A percentile compares a stretch with the other conserved stretches of the same genome.
Evolutionary conservation across 225 moss, liverwort and hornwort species (phyloP).

Genomic region (Physcomitrium patens): DNA sequence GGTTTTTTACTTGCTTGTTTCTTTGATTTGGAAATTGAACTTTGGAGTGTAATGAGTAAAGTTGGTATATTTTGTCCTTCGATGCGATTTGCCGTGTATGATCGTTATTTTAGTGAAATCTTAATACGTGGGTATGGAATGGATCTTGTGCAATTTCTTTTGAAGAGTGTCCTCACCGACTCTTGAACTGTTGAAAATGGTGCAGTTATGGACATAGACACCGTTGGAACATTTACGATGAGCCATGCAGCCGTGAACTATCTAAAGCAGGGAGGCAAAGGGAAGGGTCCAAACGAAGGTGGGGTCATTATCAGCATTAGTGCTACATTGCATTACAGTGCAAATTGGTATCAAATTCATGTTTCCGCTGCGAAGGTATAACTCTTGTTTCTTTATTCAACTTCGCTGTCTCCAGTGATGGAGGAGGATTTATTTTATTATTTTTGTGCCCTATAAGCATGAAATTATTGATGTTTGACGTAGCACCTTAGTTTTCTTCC

Average conservation of each 20-base stretch:
- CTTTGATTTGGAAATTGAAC: neutral
- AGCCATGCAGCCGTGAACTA: constrained; percentile 79
- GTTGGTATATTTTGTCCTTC: too few species aligned
- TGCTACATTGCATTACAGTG: constrained; percentile 81
- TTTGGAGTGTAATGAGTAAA: too few species aligned
- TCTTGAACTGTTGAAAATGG: constrained; percentile 12
- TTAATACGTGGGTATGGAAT: too few species aligned
- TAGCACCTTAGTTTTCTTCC: too few species aligned
- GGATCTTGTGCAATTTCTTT: too few species aligned
- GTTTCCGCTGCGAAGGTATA: constrained; percentile 88
- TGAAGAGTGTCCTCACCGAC: neutral
- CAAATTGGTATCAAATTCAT: constrained; percentile 89
- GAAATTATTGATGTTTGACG: too few species aligned
- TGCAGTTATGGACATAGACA: constrained; percentile 93
- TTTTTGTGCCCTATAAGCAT: too few species aligned
- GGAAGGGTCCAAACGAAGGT: constrained; percentile 63
- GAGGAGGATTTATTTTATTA: neutral
- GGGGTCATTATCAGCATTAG: constrained; percentile 89
- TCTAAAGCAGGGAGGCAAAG: constrained; percentile 81
- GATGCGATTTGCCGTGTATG: too few species aligned
- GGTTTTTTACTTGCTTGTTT: neutral
- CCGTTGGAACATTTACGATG: constrained; percentile 93
- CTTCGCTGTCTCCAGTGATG: neutral
- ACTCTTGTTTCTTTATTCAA: constrained; percentile 17
- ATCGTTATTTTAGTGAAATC: too few species aligned